These are phyloP conservation scores for Dactylellina sp. DNA, from an alignment of 2,329 filamentous ascomycete species.

Conservation along the genomic window DNA sequence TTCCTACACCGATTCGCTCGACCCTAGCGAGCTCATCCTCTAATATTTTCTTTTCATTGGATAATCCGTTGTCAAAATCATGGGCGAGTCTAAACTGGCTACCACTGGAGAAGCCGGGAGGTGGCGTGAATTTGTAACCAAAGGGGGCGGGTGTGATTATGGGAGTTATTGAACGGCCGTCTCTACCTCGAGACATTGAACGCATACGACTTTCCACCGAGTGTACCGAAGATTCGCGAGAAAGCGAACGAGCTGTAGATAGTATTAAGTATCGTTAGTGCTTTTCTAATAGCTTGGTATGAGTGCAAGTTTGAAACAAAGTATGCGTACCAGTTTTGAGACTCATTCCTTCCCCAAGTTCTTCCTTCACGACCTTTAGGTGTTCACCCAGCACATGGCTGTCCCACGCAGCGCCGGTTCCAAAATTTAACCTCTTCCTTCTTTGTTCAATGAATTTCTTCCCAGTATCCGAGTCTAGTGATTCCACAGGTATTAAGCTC, in stretches of 20 bases:
- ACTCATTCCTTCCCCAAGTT: slow-evolving; percentile 59
- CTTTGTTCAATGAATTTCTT: slow-evolving; percentile 26
- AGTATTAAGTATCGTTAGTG: not conserved
- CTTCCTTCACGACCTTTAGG: slow-evolving; percentile 54
- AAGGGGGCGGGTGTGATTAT: slow-evolving; percentile 57
- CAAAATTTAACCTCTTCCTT: slow-evolving; percentile 59
- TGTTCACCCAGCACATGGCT: slow-evolving; percentile 58
- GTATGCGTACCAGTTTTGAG: slow-evolving; percentile 36
- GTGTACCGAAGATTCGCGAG: slow-evolving; percentile 56
- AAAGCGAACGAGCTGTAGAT: slow-evolving; percentile 46
- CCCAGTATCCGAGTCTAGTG: slow-evolving; percentile 57
- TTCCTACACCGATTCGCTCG: slow-evolving; percentile 26
- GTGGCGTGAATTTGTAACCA: slow-evolving; percentile 58
- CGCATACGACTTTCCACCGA: slow-evolving; percentile 44
- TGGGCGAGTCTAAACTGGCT: slow-evolving; percentile 34
- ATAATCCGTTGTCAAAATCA: slow-evolving; percentile 27
- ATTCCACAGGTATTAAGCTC: slow-evolving; percentile 56
- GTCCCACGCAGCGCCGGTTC: slow-evolving; percentile 57
- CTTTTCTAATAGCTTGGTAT: not conserved
- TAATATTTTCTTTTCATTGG: slow-evolving; percentile 29
- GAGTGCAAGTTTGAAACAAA: not conserved
- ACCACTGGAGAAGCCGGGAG: slow-evolving; percentile 52
- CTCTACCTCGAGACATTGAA: slow-evolving; percentile 55
- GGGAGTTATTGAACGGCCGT: slow-evolving; percentile 58
- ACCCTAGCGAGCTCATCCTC: slow-evolving; percentile 35